Conservation (phyloP, 129 eudicot species). For the Silybum marianum region DNA sequence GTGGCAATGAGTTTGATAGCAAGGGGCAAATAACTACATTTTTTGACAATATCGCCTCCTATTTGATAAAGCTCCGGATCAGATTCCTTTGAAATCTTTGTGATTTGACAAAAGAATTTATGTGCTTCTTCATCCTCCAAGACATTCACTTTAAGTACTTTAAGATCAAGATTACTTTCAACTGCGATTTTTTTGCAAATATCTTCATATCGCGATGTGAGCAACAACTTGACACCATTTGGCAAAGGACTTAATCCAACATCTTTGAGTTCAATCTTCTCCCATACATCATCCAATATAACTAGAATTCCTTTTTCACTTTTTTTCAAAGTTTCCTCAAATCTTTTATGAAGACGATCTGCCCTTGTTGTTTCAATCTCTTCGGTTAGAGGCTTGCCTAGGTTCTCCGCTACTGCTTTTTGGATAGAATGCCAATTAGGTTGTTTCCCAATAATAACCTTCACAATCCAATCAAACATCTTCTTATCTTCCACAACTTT, state of each 20-base stretch:
- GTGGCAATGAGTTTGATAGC: neutral
- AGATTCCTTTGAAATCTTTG: neutral
- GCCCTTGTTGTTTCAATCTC: neutral
- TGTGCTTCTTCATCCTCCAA: slow-evolving; percentile 10
- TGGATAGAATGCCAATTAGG: too few species aligned
- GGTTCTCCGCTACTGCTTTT: too few species aligned
- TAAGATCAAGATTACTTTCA: neutral
- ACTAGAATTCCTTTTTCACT: neutral
- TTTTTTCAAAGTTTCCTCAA: neutral
- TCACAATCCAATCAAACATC: neutral
- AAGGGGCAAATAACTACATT: slow-evolving; percentile 3
- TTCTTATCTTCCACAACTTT: too few species aligned
- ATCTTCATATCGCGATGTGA: neutral
- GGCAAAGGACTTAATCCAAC: slow-evolving; percentile 18
- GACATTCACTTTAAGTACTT: neutral
- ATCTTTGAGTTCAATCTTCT: neutral
- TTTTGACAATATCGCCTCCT: neutral
- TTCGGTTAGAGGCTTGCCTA: too few species aligned
- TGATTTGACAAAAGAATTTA: neutral
- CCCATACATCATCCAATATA: slow-evolving; percentile 17
- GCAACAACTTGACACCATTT: neutral
- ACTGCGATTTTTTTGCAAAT: neutral
- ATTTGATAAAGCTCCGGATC: neutral
- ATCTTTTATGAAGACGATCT: neutral
- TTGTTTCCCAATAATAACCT: neutral